These are phyloP conservation scores for Mortierella antarctica DNA, from an alignment of 192 early-diverging fungal genomes.

Conservation along the genomic window DNA sequence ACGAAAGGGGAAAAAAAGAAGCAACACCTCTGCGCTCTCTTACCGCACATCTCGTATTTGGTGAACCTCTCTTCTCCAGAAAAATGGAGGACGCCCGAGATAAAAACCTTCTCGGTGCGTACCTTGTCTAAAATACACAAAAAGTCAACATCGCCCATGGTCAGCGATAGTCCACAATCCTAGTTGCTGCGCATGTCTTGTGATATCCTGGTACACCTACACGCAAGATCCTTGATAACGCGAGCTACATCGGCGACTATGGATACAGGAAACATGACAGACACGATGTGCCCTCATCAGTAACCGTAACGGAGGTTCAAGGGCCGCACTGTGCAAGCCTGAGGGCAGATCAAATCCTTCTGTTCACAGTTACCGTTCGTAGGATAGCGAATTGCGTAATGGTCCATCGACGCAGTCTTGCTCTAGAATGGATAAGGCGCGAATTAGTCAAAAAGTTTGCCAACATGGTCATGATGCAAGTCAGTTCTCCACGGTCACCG, in stretches of 20 bases:
- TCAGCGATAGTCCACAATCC: neutral
- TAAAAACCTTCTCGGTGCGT: conserved; percentile 40
- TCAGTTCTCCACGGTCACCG: neutral
- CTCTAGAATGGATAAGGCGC: conserved; percentile 35
- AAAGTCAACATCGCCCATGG: neutral
- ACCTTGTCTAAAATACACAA: conserved; percentile 10
- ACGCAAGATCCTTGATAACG: conserved; percentile 70
- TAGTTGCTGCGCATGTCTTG: neutral
- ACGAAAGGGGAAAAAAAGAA: neutral
- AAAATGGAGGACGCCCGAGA: conserved; percentile 73
- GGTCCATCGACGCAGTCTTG: conserved; percentile 73
- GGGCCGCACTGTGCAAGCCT: too few species aligned
- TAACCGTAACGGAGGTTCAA: too few species aligned
- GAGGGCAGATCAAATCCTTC: neutral
- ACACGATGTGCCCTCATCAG: neutral
- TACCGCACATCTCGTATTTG: conserved; percentile 81
- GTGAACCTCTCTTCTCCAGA: conserved; percentile 67
- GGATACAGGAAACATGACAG: neutral
- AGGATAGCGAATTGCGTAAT: conserved; percentile 78
- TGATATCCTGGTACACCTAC: conserved; percentile 33
- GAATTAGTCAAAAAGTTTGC: neutral
- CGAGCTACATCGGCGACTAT: conserved; percentile 76
- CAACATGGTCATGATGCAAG: neutral
- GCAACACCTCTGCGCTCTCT: neutral
- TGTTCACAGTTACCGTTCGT: conserved; percentile 69